These are phyloP conservation scores for Phytophthora tubulina DNA, from an alignment of 352 stramenopile species.

Conservation along the genomic window DNA sequence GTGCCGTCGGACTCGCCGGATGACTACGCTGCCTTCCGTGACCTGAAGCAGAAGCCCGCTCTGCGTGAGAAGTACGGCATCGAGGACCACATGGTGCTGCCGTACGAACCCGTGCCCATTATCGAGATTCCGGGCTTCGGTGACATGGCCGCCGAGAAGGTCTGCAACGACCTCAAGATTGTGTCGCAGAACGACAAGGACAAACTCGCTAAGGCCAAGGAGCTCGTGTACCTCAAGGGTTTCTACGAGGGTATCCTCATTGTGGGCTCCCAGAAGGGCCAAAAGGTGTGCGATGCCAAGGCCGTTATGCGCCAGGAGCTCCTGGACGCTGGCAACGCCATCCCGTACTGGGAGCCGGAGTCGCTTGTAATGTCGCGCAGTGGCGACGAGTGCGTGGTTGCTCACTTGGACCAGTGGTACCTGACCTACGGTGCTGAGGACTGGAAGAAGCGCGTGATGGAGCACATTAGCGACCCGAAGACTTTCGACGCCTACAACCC, in stretches of 20 bases:
- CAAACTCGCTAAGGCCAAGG: conserved; percentile 99
- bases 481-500: conserved; percentile 97
- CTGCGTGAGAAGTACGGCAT: conserved; percentile 99
- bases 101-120: conserved; percentile 99
- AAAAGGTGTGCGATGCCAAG: conserved; percentile 99
- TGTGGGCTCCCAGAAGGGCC: conserved; percentile 96
- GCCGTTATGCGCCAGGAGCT: conserved; percentile 97
- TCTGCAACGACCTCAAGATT: conserved; percentile 98
- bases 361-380: conserved; percentile 96
- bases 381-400: conserved; percentile 99
- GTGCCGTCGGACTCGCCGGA: conserved; percentile 99
- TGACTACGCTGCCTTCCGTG: conserved; percentile 99
- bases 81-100: conserved; percentile 98
- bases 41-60: conserved; percentile 98
- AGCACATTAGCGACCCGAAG: conserved; percentile 94
- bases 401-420: conserved; percentile 99
- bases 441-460: conserved; percentile 96
- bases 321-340: conserved; percentile 93
- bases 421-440: conserved; percentile 98
- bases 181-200: conserved; percentile 99
- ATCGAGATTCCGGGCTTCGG: conserved; percentile 99
- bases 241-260: conserved; percentile 99
- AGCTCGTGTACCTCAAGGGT: conserved; percentile 98
- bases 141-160: conserved; percentile 95
- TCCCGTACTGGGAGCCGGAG: conserved; percentile 99